Base-by-base conservation (phyloP, 1,284 basidiomycete genomes). In the Blastosporella zonata region DNA sequence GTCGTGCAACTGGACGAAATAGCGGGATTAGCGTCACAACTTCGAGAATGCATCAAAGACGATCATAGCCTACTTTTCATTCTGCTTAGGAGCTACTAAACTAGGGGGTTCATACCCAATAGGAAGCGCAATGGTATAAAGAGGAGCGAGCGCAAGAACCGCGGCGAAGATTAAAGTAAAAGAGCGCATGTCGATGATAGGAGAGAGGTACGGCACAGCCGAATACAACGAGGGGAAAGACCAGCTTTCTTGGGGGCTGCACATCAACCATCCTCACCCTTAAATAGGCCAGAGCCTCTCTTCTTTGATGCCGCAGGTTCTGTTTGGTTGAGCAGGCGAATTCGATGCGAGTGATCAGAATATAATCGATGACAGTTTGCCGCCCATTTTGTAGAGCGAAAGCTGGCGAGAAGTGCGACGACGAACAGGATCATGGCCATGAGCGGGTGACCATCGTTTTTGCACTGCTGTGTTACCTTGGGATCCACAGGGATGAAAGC, bases 221-320 rank as follows among this genome's bases (percentile, higher is more conserved):
- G 18, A 12, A 38, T 6, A 29, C 21, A 3, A 13, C n/a, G 29
- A 25, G 29, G 23, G 13, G 28, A 46, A 39, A 39, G 36, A 39
- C 36, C 44, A 46, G 36, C 36, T 39, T 38, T 39, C 44, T 46
- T 35, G 37, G n/a, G n/a, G n/a, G n/a, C n/a, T n/a, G n/a, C n/a
- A n/a, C n/a, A n/a, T n/a, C n/a, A n/a, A n/a, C n/a, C n/a, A n/a
- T n/a, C n/a, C n/a, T n/a, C n/a, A n/a, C n/a, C n/a, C n/a, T n/a
- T n/a, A n/a, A n/a, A n/a, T n/a, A n/a, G n/a, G n/a, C n/a, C n/a
- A n/a, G n/a, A n/a, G n/a, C n/a, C n/a, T n/a, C n/a, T n/a, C n/a
- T n/a, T n/a, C n/a, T n/a, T n/a, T n/a, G n/a, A n/a, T n/a, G n/a
- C n/a, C n/a, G n/a, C n/a, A n/a, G n/a, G n/a, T n/a, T n/a, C n/a